A percentile compares a stretch with the other conserved stretches of the same genome.
Conservation (phyloP, 306 rosid genomes). For the Ammopiptanthus mongolicus region DNA sequence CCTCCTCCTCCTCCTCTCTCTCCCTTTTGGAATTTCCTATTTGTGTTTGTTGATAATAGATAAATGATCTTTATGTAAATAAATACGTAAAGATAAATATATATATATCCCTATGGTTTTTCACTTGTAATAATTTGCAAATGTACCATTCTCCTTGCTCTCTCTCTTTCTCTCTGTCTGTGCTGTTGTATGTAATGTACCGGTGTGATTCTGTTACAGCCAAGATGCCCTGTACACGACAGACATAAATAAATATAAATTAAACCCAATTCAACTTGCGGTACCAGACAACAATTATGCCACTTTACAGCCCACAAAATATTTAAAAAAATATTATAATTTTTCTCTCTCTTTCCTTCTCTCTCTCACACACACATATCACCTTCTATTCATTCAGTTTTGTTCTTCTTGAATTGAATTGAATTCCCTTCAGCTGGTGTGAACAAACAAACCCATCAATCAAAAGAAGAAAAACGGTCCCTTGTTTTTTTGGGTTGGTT, state of each 20-base stretch:
- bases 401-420: neutral
- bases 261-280: slow-evolving; percentile 62
- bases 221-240: slow-evolving; percentile 60
- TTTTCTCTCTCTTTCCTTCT: neutral
- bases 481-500: neutral
- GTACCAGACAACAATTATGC: slow-evolving; percentile 71
- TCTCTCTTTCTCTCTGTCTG: neutral
- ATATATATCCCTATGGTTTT: neutral
- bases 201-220: slow-evolving; percentile 44
- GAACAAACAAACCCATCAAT: slow-evolving; percentile 15
- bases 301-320: slow-evolving; percentile 87
- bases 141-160: neutral
- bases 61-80: neutral
- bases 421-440: slow-evolving; percentile 29
- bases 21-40: neutral
- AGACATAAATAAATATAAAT: slow-evolving; percentile 17
- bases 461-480: slow-evolving; percentile 2
- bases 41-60: neutral
- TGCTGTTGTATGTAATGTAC: slow-evolving; percentile 14
- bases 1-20: slow-evolving; percentile 27
- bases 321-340: neutral
- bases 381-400: neutral
- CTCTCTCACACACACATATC: neutral
- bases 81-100: neutral
- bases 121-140: neutral